Evolutionary conservation across 2,329 filamentous ascomycete genomes (phyloP).

Genomic region (Aspergillus eucalypticola): DNA sequence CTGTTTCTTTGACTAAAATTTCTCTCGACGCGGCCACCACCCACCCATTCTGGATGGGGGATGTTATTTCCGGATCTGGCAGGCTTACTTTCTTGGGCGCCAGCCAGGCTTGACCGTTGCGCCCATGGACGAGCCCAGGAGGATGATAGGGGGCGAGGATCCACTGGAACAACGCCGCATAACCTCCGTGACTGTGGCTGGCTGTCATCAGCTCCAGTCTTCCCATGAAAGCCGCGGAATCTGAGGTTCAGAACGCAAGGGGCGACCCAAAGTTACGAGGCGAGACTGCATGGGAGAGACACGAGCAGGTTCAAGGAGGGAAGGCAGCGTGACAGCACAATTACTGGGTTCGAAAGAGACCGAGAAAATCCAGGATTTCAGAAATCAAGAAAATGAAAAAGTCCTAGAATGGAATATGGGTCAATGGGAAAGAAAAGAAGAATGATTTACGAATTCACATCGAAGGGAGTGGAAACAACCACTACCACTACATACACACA

Average conservation of each 20-base stretch:
- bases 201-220: conserved; percentile 16
- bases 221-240: conserved; percentile 8
- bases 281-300: neutral
- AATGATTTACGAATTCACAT: no score
- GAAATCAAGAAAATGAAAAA: no score
- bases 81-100: neutral
- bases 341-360: no score
- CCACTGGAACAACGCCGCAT: conserved; percentile 10
- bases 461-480: no score
- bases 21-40: no score
- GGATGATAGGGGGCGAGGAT: no score
- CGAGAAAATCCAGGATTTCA: no score
- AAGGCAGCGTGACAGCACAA: neutral
- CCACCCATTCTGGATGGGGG: neutral
- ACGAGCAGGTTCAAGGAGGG: neutral
- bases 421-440: no score
- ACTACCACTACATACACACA: no score
- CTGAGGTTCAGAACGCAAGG: conserved; percentile 18
- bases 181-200: conserved; percentile 17
- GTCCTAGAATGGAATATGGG: no score
- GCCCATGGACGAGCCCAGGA: neutral
- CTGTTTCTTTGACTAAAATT: neutral
- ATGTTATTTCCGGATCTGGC: neutral
- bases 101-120: neutral
- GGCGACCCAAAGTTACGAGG: conserved; percentile 9